Evolutionary conservation across 345 rosid species (phyloP), one percentile per base, ranked within the genome.

Genomic region (Citrus sp.): DNA sequence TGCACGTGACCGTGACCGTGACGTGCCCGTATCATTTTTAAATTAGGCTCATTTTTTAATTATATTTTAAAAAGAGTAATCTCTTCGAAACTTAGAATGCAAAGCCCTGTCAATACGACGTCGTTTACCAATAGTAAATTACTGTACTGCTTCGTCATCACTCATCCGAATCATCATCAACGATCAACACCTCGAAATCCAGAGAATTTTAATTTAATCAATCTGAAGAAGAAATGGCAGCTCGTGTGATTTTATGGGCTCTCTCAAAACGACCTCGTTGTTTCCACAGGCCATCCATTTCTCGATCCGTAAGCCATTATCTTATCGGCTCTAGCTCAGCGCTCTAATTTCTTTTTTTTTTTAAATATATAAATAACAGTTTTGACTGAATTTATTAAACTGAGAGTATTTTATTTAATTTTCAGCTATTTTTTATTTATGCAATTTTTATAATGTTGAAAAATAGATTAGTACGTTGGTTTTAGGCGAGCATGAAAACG

Each of bases 401-500:
- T 6, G 1, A 24, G 14, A 68, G 49, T 40, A n/a, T 24, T 25
- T 75, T 56, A 54, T 28, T 7, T 13, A 40, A 56, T 3, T 67
- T 42, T 6, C 51, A 37, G 27, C 4, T 51, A 7, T n/a, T 24
- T 12, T 46, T 65, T 24, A 1, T 32, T 35, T 51, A 28, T 9
- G 56, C 18, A 24, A 65, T 13, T 37, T 24, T 24, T 32, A 49
- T 34, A n/a, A 22, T 25, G 35, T 64, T 76, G 79, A 71, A 32
- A 40, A 71, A 69, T 71, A 93, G 99, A 78, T 84, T 5, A 92
- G 98, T 85, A 92, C 94, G 12, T 77, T 96, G 88, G 85, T 96
- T 70, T 40, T 96, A 69, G 98, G 87, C 5, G 98, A 96, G 74
- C 95, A 92, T 51, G 95, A 96, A 54, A 87, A 89, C 32, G 98